Evolutionary conservation across 2,329 filamentous ascomycete genomes (phyloP).

Genomic region (Diaporthe destruens): DNA sequence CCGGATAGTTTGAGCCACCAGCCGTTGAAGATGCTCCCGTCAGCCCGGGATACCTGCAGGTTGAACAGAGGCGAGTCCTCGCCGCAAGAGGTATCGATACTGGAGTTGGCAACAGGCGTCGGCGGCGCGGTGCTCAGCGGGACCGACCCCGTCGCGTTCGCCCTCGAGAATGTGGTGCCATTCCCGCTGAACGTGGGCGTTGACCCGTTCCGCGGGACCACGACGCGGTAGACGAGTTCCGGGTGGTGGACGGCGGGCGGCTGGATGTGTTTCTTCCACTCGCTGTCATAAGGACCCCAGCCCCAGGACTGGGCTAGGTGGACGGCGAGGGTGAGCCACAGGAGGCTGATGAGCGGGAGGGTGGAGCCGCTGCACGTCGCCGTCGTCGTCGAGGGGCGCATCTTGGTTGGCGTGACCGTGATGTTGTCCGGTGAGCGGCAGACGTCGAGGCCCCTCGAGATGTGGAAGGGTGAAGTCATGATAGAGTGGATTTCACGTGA

Average conservation of each 20-base stretch:
- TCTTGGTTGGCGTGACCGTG: slow-evolving; percentile 10
- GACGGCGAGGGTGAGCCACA: slow-evolving; percentile 11
- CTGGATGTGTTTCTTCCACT: slow-evolving; percentile 26
- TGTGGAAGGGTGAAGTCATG: slow-evolving; percentile 28
- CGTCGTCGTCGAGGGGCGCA: slow-evolving; percentile 16
- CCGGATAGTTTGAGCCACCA: slow-evolving; percentile 36
- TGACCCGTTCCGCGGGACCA: slow-evolving; percentile 33
- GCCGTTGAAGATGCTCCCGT: slow-evolving; percentile 25
- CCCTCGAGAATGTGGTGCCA: slow-evolving; percentile 21
- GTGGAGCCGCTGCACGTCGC: slow-evolving; percentile 6
- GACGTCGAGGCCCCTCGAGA: slow-evolving; percentile 25
- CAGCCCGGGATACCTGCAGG: slow-evolving; percentile 24
- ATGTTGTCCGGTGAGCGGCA: slow-evolving; percentile 7
- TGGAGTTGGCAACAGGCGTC: slow-evolving; percentile 10
- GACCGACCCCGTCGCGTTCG: slow-evolving; percentile 25
- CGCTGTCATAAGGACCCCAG: slow-evolving; percentile 28
- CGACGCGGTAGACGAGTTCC: slow-evolving; percentile 33
- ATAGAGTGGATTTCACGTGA: neutral
- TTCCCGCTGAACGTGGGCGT: slow-evolving; percentile 26
- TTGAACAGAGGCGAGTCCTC: slow-evolving; percentile 17
- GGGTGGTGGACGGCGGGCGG: slow-evolving; percentile 8
- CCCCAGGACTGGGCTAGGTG: slow-evolving; percentile 24
- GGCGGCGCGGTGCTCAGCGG: slow-evolving; percentile 33
- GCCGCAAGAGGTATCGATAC: slow-evolving; percentile 32
- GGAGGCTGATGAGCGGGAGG: slow-evolving; percentile 10